Conservation (phyloP, 495 filamentous ascomycete genomes). For the Pseudomonodictys pantanalensis region DNA sequence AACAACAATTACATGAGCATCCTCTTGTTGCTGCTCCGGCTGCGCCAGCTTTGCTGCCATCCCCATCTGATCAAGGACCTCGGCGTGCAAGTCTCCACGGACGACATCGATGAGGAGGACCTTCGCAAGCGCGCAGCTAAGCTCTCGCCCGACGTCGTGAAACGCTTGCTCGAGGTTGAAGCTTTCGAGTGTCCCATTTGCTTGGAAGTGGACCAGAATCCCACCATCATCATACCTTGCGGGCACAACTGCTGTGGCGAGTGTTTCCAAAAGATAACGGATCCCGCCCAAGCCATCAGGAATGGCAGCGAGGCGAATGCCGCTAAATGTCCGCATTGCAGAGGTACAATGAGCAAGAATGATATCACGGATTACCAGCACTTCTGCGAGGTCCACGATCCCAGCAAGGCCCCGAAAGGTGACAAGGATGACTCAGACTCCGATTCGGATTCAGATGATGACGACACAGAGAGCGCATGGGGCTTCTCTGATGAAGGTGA, state of each 20-base stretch:
- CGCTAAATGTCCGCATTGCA: slow-evolving; percentile 75
- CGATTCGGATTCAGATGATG: slow-evolving; percentile 26
- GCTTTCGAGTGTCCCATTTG: slow-evolving; percentile 72
- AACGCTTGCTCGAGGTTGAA: slow-evolving; percentile 61
- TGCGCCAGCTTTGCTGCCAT: slow-evolving; percentile 92
- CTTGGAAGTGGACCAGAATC: slow-evolving; percentile 69
- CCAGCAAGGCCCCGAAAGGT: slow-evolving; percentile 37
- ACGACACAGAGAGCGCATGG: slow-evolving; percentile 34
- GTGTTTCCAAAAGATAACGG: slow-evolving; percentile 72
- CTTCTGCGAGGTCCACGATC: slow-evolving; percentile 74
- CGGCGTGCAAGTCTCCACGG: slow-evolving; percentile 53
- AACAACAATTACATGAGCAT: slow-evolving; percentile 81
- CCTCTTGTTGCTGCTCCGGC: slow-evolving; percentile 77
- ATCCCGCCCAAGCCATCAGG: slow-evolving; percentile 53
- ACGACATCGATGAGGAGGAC: slow-evolving; percentile 50
- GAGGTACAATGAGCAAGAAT: slow-evolving; percentile 57
- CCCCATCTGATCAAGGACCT: slow-evolving; percentile 84
- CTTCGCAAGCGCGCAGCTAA: slow-evolving; percentile 64
- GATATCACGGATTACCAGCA: slow-evolving; percentile 69
- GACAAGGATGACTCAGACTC: slow-evolving; percentile 37
- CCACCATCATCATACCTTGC: slow-evolving; percentile 79
- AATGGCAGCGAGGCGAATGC: slow-evolving; percentile 58
- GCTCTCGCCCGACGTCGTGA: slow-evolving; percentile 60
- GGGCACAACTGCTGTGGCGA: slow-evolving; percentile 79
- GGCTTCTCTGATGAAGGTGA: too few species aligned